phyloP scores from a whole-genome alignment of 2,329 filamentous ascomycete species.

The Ceratocystis huliohia region DNA sequence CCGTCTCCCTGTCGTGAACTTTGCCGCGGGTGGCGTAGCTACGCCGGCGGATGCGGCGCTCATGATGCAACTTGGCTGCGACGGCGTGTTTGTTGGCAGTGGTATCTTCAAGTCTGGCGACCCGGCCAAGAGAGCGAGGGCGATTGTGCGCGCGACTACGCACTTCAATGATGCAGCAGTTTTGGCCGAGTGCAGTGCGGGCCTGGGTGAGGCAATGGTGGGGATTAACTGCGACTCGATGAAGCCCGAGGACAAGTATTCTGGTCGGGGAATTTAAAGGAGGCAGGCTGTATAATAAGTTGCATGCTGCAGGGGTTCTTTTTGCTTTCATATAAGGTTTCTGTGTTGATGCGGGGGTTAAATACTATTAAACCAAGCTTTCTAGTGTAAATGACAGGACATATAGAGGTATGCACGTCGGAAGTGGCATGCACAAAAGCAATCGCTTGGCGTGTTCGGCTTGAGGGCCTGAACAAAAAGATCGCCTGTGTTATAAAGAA shows the following conservation, averaged over 20 bases:
- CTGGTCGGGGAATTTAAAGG: constrained; percentile 67
- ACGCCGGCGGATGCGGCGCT: constrained; percentile 92
- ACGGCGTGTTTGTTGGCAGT: constrained; percentile 92
- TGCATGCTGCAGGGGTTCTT: not conserved
- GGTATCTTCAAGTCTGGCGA: constrained; percentile 97
- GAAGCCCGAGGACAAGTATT: constrained; percentile 67
- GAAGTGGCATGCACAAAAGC: too few species aligned
- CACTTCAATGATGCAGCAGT: constrained; percentile 79
- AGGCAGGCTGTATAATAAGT: not conserved
- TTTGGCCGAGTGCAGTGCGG: constrained; percentile 73
- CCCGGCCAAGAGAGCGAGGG: constrained; percentile 76
- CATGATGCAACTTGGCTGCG: constrained; percentile 97
- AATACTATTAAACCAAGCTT: too few species aligned
- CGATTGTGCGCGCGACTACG: constrained; percentile 87
- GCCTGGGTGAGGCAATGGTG: constrained; percentile 95
- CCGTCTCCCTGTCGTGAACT: constrained; percentile 89
- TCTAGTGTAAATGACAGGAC: too few species aligned
- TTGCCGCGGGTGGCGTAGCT: constrained; percentile 97
- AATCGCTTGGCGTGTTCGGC: too few species aligned
- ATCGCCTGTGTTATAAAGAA: too few species aligned
- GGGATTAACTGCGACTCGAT: constrained; percentile 78
- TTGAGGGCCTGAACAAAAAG: too few species aligned
- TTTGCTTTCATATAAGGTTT: not conserved
- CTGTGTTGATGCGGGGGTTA: too few species aligned
- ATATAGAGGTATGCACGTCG: too few species aligned